Evolutionary conservation across 192 early-diverging fungal genomes (phyloP).

Genomic region (Umbelopsis sp.): DNA sequence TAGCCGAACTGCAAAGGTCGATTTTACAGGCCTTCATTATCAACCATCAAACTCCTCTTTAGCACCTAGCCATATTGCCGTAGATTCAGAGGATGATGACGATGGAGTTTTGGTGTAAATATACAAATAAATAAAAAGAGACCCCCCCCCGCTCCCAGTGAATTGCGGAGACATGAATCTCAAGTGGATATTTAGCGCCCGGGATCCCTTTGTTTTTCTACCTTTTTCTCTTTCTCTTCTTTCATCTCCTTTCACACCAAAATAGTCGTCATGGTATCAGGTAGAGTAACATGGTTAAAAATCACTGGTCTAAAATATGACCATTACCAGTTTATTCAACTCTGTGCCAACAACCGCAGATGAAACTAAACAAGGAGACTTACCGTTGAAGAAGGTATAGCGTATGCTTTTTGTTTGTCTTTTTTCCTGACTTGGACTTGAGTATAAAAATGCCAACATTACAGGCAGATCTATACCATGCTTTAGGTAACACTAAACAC

Average conservation of each 20-base stretch:
- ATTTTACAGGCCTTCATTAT: background rate
- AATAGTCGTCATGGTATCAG: background rate
- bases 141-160: background rate
- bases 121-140: background rate
- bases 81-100: constrained; percentile 4
- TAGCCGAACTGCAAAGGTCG: background rate
- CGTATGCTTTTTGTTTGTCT: background rate
- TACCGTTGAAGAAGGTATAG: constrained; percentile 6
- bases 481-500: background rate
- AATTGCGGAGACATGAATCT: background rate
- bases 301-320: too few species aligned
- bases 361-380: background rate
- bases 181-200: background rate
- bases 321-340: background rate
- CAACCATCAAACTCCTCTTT: background rate
- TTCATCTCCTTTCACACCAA: background rate
- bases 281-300: background rate
- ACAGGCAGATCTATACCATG: background rate
- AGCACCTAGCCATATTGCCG: background rate
- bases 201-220: background rate
- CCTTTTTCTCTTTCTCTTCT: background rate
- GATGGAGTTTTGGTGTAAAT: constrained; percentile 9
- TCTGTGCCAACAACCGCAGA: background rate
- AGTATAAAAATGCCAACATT: too few species aligned
- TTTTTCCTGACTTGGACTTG: background rate